These are phyloP conservation scores for Alternaria atra DNA, from an alignment of 2,329 filamentous ascomycete genomes.

Conservation along the genomic window DNA sequence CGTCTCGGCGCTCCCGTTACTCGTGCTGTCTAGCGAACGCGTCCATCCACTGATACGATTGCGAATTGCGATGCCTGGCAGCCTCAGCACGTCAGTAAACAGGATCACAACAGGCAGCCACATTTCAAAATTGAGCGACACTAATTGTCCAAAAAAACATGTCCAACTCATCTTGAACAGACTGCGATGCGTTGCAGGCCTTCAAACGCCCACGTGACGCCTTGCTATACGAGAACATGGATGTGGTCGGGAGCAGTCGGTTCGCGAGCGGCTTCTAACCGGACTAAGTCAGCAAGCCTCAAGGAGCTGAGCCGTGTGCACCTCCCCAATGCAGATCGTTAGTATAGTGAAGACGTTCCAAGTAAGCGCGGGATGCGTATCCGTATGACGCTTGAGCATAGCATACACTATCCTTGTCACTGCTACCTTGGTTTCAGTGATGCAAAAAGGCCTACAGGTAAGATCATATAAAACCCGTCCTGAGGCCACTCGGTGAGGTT, in stretches of 20 bases:
- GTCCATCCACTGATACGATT: slow-evolving; percentile 35
- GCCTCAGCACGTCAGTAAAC: slow-evolving; percentile 24
- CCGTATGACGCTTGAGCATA: slow-evolving; percentile 35
- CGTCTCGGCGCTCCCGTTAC: slow-evolving; percentile 25
- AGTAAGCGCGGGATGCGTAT: slow-evolving; percentile 36
- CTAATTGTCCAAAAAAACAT: slow-evolving; percentile 7
- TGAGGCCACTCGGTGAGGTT: slow-evolving; percentile 25
- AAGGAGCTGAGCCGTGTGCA: slow-evolving; percentile 30
- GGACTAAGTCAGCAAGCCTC: slow-evolving; percentile 25
- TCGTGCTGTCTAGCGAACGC: slow-evolving; percentile 29
- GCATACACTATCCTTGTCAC: slow-evolving; percentile 19
- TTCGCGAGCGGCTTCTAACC: slow-evolving; percentile 25
- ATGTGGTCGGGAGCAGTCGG: slow-evolving; percentile 22
- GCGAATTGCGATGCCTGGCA: slow-evolving; percentile 45
- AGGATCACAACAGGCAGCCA: slow-evolving; percentile 18
- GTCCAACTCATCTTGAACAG: slow-evolving; percentile 1
- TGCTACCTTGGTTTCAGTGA: slow-evolving; percentile 15
- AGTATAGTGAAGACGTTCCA: slow-evolving; percentile 30
- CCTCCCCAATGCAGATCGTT: slow-evolving; percentile 29
- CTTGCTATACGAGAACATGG: slow-evolving; percentile 8
- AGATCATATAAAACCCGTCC: slow-evolving; percentile 36
- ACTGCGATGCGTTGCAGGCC: slow-evolving; percentile 4
- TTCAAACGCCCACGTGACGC: not conserved
- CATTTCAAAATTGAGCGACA: not conserved
- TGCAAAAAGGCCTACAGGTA: slow-evolving; percentile 17